Conservation (phyloP, 1,284 basidiomycete genomes). For the Apiotrichum mycotoxinovorans region DNA sequence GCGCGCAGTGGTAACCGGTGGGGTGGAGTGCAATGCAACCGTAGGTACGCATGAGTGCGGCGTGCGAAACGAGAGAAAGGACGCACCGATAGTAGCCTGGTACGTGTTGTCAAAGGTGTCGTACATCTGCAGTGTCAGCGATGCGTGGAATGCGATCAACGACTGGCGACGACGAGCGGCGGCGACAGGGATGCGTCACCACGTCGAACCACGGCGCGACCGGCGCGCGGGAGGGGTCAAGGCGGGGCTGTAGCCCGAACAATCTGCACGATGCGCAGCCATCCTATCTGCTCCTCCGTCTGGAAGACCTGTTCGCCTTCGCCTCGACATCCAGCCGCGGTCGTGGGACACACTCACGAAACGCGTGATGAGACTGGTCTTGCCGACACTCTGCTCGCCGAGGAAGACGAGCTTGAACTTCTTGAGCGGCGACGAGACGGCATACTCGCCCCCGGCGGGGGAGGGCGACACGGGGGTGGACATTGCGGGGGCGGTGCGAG, state of each 20-base stretch:
- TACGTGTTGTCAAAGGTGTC: constrained; percentile 99
- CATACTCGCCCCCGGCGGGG: constrained; percentile 7
- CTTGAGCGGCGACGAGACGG: constrained; percentile 62
- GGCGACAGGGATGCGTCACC: too few species aligned
- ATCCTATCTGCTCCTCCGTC: too few species aligned
- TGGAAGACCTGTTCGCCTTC: too few species aligned
- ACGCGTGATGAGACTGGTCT: constrained; percentile 97
- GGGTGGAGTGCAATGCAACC: too few species aligned
- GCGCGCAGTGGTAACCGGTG: too few species aligned
- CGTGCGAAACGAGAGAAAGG: background rate
- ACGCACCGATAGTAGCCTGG: constrained; percentile 85
- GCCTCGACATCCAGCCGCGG: too few species aligned
- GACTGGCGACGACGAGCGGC: background rate
- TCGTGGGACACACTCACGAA: constrained; percentile 49
- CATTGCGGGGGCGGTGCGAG: constrained; percentile 1
- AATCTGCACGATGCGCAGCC: too few species aligned
- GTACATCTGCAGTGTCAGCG: constrained; percentile 71
- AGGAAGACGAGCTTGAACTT: constrained; percentile 95
- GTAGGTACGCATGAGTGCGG: too few species aligned
- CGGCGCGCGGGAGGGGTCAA: background rate
- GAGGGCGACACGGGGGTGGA: constrained; percentile 9
- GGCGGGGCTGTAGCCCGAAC: too few species aligned
- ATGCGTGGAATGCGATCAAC: background rate
- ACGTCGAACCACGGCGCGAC: too few species aligned
- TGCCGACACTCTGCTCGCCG: constrained; percentile 88